These are phyloP conservation scores for Bipolaris zeicola DNA, from an alignment of 2,329 filamentous ascomycete species.

Conservation along the genomic window DNA sequence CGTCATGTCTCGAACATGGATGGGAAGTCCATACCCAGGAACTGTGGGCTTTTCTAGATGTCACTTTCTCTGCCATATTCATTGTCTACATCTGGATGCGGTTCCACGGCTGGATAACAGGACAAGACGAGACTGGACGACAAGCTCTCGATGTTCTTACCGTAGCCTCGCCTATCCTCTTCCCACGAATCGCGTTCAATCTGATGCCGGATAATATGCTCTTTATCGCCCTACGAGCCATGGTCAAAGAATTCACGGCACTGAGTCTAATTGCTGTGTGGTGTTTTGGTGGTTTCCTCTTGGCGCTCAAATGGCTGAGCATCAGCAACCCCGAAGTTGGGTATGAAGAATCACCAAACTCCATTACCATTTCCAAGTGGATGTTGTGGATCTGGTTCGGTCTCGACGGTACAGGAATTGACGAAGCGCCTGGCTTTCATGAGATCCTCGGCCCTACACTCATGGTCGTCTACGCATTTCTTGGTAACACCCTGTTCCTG, in stretches of 20 bases:
- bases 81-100: slow-evolving; percentile 70
- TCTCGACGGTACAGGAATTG: slow-evolving; percentile 69
- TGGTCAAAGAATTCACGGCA: slow-evolving; percentile 85
- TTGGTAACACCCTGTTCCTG: slow-evolving; percentile 87
- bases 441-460: slow-evolving; percentile 76
- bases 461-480: slow-evolving; percentile 83
- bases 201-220: slow-evolving; percentile 83
- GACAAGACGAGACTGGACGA: slow-evolving; percentile 58
- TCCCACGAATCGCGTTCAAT: slow-evolving; percentile 82
- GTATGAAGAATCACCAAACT: slow-evolving; percentile 53
- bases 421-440: slow-evolving; percentile 71
- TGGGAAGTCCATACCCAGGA: slow-evolving; percentile 87
- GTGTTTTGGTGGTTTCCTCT: slow-evolving; percentile 82
- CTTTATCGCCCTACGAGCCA: slow-evolving; percentile 78
- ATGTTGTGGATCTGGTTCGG: slow-evolving; percentile 96
- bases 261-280: slow-evolving; percentile 76
- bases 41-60: slow-evolving; percentile 85
- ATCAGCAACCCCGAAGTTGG: slow-evolving; percentile 43
- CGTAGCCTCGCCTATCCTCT: slow-evolving; percentile 75
- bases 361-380: slow-evolving; percentile 81
- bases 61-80: slow-evolving; percentile 77
- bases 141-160: slow-evolving; percentile 80
- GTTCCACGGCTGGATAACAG: slow-evolving; percentile 64
- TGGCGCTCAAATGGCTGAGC: slow-evolving; percentile 79
- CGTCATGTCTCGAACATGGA: slow-evolving; percentile 75